These are phyloP conservation scores for Candida easanensis DNA, from an alignment of 805 yeast genomes.

Conservation along the genomic window DNA sequence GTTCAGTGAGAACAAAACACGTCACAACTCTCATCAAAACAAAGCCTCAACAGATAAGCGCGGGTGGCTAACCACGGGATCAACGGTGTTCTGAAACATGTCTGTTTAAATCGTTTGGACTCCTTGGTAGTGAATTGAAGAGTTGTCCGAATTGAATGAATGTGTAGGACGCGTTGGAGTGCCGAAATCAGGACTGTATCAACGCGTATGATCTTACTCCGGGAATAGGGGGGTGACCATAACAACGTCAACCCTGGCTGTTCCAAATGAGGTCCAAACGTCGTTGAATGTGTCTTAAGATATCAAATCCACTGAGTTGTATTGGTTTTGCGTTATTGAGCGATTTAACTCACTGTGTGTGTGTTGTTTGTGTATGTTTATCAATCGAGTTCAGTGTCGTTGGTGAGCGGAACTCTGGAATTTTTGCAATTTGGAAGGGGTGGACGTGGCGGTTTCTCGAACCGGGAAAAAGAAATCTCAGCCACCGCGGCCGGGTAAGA, in stretches of 20 bases:
- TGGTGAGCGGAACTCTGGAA: slow-evolving; percentile 7
- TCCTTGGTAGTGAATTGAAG: no score
- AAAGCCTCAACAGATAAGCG: slow-evolving; percentile 1
- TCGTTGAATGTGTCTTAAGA: neutral
- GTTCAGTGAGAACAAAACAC: neutral
- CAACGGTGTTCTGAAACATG: no score
- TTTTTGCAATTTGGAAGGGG: slow-evolving; percentile 14
- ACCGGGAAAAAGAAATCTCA: neutral
- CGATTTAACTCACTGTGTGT: slow-evolving; percentile 4
- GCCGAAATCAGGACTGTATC: neutral
- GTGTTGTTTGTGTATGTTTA: slow-evolving; percentile 5
- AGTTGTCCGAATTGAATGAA: no score
- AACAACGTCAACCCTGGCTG: neutral
- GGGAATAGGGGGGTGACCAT: slow-evolving; percentile 3
- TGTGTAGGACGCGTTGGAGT: neutral
- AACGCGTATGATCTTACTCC: neutral
- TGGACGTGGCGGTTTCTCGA: slow-evolving; percentile 18
- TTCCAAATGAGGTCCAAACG: neutral
- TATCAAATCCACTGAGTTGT: neutral
- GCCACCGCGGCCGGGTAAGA: slow-evolving; percentile 9
- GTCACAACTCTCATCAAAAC: slow-evolving; percentile 1
- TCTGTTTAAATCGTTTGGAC: no score
- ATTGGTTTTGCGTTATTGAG: neutral
- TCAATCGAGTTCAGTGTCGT: neutral
- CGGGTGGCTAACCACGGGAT: no score